Evolutionary conservation across 805 yeast genomes (phyloP), one percentile per base, ranked within the genome.

Genomic region (Sungouiozyma ichnusensis): DNA sequence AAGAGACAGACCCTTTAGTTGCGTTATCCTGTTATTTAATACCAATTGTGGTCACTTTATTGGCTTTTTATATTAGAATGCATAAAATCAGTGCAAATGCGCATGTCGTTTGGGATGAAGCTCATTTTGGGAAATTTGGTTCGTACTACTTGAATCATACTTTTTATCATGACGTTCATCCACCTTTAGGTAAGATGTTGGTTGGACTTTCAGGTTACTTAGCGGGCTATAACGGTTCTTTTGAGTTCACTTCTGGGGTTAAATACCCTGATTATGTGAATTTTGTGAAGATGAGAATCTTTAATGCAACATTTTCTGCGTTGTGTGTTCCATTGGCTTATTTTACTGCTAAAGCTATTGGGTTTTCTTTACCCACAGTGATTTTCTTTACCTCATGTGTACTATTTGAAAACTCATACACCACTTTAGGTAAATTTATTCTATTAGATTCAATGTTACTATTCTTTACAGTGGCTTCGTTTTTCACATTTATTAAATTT

Each of bases 71-170:
- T 45, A 72, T 79, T 6, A 71, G 92, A 53, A 68, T 79, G 47
- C 72, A 78, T 52, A 69, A 72, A 38, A 77, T 84, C 39, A 77
- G 74, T 17, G 62, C 64, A 27, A 71, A 77, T 44, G 60, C 73
- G 39, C 70, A 68, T 42, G 90, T 84, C 38, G 81, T 82, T 7
- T 84, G 94, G 94, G 94, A 84, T 65, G 94, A 84, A 61, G 92
- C 94, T 4, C 94, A 84, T 67, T 84, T 84, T 59, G 94, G 92
- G 35, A 82, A 81, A 58, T 84, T 84, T 58, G 94, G 94, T 36
- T 79, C 90, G 3, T 78, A 82, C 54, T 84, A 84, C 60, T 65
- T 82, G 49, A 74, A 79, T 59, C 86, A 79, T 55, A 87, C 83
- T 53, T 82, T 83, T 57, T 84, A 84, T 54, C 85, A 79, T 52